A percentile compares a stretch with the other conserved stretches of the same genome.
These are phyloP conservation scores for Vachellia pachyceras DNA, from an alignment of 306 rosid genomes.

Conservation along the genomic window DNA sequence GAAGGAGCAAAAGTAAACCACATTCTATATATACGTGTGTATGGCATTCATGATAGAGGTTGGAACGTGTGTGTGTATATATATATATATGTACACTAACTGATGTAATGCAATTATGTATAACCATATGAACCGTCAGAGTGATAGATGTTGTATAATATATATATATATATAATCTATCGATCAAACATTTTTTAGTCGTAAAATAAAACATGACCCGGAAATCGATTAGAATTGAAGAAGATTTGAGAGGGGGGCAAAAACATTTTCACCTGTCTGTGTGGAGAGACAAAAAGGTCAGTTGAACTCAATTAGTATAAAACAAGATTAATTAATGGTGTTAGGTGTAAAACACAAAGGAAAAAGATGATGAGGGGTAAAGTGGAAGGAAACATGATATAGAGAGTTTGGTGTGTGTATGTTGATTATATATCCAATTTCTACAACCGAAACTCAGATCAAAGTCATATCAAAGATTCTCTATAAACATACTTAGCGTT, in stretches of 20 bases:
- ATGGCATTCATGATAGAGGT: slow-evolving; percentile 17
- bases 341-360: neutral
- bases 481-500: slow-evolving; percentile 27
- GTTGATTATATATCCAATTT: slow-evolving; percentile 5
- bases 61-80: no score
- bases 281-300: neutral
- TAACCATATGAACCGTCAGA: slow-evolving; percentile 24
- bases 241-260: neutral
- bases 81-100: slow-evolving; percentile 8
- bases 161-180: no score
- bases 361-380: neutral
- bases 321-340: neutral
- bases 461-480: slow-evolving; percentile 48
- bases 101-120: slow-evolving; percentile 39
- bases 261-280: neutral
- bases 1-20: neutral
- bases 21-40: neutral
- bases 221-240: neutral
- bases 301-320: neutral
- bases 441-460: slow-evolving; percentile 42
- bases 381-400: slow-evolving; percentile 32
- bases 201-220: slow-evolving; percentile 14
- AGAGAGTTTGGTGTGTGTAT: slow-evolving; percentile 15
- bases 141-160: slow-evolving; percentile 24
- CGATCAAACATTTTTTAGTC: slow-evolving; percentile 17